A percentile compares a stretch with the other conserved stretches of the same genome.
Conservation (phyloP, 768 basidiomycete genomes). For the Rhizopogon vesiculosus region DNA sequence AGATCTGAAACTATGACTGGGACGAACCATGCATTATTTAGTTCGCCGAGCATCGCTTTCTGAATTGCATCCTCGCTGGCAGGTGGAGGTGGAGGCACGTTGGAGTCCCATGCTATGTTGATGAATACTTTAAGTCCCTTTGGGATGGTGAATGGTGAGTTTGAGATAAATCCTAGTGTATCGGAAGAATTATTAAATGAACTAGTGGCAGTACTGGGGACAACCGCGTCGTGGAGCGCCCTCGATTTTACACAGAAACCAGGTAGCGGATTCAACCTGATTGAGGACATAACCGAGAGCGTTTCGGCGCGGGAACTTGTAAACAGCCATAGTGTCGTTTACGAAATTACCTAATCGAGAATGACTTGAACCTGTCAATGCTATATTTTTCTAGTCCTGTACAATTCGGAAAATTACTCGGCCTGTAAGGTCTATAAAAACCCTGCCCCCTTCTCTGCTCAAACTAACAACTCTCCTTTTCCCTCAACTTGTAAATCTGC, state of each 20-base stretch:
- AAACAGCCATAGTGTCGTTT: background rate
- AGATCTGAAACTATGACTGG: slow-evolving; percentile 68
- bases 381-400: background rate
- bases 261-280: slow-evolving; percentile 48
- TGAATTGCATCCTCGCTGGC: slow-evolving; percentile 53
- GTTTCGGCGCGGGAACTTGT: background rate
- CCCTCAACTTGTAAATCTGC: background rate
- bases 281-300: slow-evolving; percentile 4
- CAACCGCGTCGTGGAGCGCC: slow-evolving; percentile 34
- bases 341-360: background rate
- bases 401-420: slow-evolving; percentile 1
- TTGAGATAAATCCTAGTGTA: slow-evolving; percentile 7
- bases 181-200: background rate
- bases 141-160: slow-evolving; percentile 35
- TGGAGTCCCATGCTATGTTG: slow-evolving; percentile 66
- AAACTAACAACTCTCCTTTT: too few relatives aligned
- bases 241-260: slow-evolving; percentile 71
- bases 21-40: slow-evolving; percentile 51
- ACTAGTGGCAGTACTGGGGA: slow-evolving; percentile 10
- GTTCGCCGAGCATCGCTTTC: slow-evolving; percentile 51
- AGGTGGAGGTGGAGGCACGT: slow-evolving; percentile 67
- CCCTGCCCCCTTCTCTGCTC: background rate
- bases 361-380: background rate
- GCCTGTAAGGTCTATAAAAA: slow-evolving; percentile 1
- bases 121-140: slow-evolving; percentile 63